Evolutionary conservation across 2,329 filamentous ascomycete species (phyloP).

Genomic region (Zelopaecilomyces penicillatus): DNA sequence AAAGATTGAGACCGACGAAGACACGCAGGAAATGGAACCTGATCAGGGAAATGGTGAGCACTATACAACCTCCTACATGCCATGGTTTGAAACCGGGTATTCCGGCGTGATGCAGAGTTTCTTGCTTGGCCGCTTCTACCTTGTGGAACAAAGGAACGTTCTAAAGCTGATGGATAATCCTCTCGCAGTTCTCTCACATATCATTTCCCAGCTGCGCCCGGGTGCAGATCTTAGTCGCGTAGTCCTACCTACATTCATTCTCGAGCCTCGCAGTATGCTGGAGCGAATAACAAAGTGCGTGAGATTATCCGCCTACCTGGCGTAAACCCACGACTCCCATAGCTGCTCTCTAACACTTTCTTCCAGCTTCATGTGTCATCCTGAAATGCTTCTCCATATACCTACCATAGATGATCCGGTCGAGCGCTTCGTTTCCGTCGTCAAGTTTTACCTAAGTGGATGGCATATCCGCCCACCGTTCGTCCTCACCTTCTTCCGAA

Average conservation of each 20-base stretch:
- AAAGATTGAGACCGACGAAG: slow-evolving; percentile 45
- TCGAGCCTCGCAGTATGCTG: slow-evolving; percentile 95
- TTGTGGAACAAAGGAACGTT: neutral
- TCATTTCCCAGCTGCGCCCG: slow-evolving; percentile 92
- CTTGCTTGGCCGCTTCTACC: neutral
- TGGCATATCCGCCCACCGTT: slow-evolving; percentile 99
- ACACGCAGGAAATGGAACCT: slow-evolving; percentile 76
- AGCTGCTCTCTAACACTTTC: slow-evolving; percentile 8
- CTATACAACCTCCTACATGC: neutral
- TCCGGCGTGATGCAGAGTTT: neutral
- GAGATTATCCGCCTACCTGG: neutral
- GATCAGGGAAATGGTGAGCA: slow-evolving; percentile 86
- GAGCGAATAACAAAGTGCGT: slow-evolving; percentile 95
- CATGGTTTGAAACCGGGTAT: too few relatives aligned
- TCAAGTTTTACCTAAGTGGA: slow-evolving; percentile 96
- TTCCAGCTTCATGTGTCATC: slow-evolving; percentile 94
- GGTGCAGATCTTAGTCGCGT: slow-evolving; percentile 93
- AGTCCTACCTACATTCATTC: slow-evolving; percentile 91
- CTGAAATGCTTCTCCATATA: slow-evolving; percentile 87
- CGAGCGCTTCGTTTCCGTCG: slow-evolving; percentile 84
- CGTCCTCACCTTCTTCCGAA: slow-evolving; percentile 26
- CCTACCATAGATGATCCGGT: slow-evolving; percentile 80
- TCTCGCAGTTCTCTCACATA: slow-evolving; percentile 75
- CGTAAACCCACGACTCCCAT: neutral
- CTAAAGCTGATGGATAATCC: neutral